Evolutionary conservation across 768 basidiomycete species (phyloP).

Genomic region (Tricholomella constricta): DNA sequence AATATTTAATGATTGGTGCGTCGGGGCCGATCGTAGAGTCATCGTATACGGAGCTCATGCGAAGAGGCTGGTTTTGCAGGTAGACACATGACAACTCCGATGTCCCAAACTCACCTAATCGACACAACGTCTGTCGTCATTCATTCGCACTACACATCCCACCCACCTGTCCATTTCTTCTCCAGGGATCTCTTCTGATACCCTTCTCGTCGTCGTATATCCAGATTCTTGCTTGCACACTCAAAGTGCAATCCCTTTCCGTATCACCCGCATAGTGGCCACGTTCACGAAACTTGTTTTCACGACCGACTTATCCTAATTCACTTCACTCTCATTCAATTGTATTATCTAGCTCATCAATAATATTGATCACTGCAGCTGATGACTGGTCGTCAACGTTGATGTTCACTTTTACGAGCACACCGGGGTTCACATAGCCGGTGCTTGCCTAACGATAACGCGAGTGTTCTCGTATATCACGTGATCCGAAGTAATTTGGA

Average conservation of each 20-base stretch:
- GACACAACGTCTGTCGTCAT: slow-evolving; percentile 12
- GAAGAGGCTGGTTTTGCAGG: slow-evolving; percentile 6
- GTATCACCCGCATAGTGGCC: slow-evolving; percentile 17
- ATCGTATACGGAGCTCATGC: background rate
- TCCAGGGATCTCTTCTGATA: slow-evolving; percentile 13
- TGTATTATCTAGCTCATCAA: slow-evolving; percentile 35
- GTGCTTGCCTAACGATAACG: too few species aligned
- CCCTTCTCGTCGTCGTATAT: slow-evolving; percentile 23
- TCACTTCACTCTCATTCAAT: slow-evolving; percentile 20
- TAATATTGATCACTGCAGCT: slow-evolving; percentile 25
- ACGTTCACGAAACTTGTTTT: slow-evolving; percentile 25
- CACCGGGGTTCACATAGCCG: too few species aligned
- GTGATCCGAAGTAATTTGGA: slow-evolving; percentile 9
- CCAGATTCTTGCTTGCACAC: slow-evolving; percentile 15
- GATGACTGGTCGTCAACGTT: background rate
- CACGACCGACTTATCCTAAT: slow-evolving; percentile 27
- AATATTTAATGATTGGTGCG: slow-evolving; percentile 23
- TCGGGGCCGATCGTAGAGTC: background rate
- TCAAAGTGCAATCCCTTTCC: slow-evolving; percentile 9
- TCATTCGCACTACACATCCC: slow-evolving; percentile 13
- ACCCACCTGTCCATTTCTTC: too few species aligned
- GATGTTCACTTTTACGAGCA: background rate
- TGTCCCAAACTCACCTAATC: slow-evolving; percentile 5
- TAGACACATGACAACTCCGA: slow-evolving; percentile 13
- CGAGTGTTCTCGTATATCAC: too few species aligned